Conservation (phyloP, 306 rosid genomes). For the Cicer cuneatum region DNA sequence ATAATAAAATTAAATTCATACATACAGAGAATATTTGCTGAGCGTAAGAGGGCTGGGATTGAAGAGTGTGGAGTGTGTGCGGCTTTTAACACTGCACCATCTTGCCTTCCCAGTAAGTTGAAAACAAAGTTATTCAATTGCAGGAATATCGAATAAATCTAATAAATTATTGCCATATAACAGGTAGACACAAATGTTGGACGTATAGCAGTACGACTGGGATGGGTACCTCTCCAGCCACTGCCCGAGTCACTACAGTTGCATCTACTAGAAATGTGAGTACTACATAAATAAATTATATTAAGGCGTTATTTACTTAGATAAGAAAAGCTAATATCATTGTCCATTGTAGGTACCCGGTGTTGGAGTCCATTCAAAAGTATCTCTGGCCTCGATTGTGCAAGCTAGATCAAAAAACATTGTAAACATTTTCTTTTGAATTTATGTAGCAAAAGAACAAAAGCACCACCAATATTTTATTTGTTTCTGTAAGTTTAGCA, state of each 20-base stretch:
- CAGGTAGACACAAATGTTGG: conserved; percentile 99
- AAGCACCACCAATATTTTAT: conserved; percentile 2
- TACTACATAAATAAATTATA: conserved; percentile 40
- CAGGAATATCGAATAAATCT: conserved; percentile 43
- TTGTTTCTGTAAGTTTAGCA: conserved; percentile 23
- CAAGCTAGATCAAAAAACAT: conserved; percentile 97
- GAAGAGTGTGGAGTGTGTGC: conserved; percentile 98
- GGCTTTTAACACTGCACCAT: conserved; percentile 98
- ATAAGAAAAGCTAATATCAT: conserved; percentile 46
- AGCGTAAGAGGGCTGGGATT: conserved; percentile 93
- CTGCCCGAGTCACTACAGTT: conserved; percentile 98
- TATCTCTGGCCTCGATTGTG: conserved; percentile 98
- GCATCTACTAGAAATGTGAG: conserved; percentile 98
- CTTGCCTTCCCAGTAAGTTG: conserved; percentile 98
- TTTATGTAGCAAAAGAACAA: conserved; percentile 27
- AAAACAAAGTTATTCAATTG: conserved; percentile 36
- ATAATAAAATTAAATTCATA: conserved; percentile 29
- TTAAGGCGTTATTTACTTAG: conserved; percentile 18
- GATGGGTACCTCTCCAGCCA: conserved; percentile 99
- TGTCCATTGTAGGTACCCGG: conserved; percentile 80
- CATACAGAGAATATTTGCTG: conserved; percentile 88
- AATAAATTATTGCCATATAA: conserved; percentile 38
- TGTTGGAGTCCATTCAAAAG: conserved; percentile 92
- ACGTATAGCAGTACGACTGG: conserved; percentile 96
- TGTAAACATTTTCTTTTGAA: conserved; percentile 58